Conservation (phyloP, 2,329 filamentous ascomycete species). For the Neonectria sp. region DNA sequence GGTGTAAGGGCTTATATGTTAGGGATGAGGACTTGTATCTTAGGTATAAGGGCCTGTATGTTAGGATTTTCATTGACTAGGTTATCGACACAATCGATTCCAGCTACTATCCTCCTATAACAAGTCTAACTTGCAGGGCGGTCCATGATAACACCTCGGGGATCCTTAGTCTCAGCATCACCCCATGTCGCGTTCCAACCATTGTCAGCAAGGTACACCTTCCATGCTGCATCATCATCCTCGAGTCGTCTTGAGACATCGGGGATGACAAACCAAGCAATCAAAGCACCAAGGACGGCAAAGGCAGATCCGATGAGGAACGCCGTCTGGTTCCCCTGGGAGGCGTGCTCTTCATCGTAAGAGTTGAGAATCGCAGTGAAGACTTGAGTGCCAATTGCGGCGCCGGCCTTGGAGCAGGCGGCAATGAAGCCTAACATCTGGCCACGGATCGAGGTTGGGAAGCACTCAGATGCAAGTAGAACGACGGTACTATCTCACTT, state of each 20-base stretch:
- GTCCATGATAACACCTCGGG: slow-evolving; percentile 34
- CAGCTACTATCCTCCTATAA: background rate
- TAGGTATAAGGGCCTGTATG: too few species aligned
- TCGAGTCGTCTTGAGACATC: slow-evolving; percentile 47
- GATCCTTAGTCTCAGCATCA: slow-evolving; percentile 47
- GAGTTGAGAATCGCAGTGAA: slow-evolving; percentile 66
- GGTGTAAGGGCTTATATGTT: too few species aligned
- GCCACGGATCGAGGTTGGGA: slow-evolving; percentile 65
- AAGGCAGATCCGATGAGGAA: slow-evolving; percentile 68
- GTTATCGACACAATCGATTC: background rate
- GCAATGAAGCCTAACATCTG: slow-evolving; percentile 65
- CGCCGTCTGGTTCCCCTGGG: slow-evolving; percentile 63
- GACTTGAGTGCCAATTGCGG: slow-evolving; percentile 65
- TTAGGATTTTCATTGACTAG: too few species aligned
- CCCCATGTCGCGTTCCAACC: slow-evolving; percentile 50
- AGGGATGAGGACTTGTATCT: too few species aligned
- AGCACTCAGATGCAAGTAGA: slow-evolving; percentile 61
- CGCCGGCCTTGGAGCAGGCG: slow-evolving; percentile 64
- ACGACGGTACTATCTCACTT: slow-evolving; percentile 52
- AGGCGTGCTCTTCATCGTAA: slow-evolving; percentile 53
- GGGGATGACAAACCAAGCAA: slow-evolving; percentile 43
- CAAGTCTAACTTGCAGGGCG: slow-evolving; percentile 12
- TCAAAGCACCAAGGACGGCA: slow-evolving; percentile 58
- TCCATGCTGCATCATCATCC: slow-evolving; percentile 50
- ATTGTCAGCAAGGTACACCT: slow-evolving; percentile 47